Evolutionary conservation across 2,329 filamentous ascomycete species (phyloP).

Genomic region (Fusarium austroafricanum): DNA sequence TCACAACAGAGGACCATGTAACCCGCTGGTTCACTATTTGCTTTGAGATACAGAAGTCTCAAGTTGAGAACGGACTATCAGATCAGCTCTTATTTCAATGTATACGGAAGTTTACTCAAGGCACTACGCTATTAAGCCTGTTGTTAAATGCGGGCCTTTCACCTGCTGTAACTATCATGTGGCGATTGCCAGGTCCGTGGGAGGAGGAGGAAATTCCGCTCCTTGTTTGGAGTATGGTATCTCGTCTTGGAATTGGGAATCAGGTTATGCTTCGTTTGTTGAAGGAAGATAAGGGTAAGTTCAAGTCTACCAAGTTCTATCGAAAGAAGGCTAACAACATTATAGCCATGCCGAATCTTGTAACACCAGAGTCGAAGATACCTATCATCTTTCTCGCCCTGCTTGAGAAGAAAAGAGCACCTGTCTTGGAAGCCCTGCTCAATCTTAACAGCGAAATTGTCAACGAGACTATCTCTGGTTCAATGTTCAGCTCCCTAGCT

Average conservation of each 20-base stretch:
- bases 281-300: neutral
- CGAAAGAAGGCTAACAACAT: rapidly evolving
- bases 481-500: slow-evolving; percentile 18
- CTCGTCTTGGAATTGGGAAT: neutral
- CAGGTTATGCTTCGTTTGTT: slow-evolving; percentile 1
- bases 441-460: neutral
- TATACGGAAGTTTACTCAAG: slow-evolving; percentile 7
- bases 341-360: neutral
- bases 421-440: slow-evolving; percentile 2
- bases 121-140: neutral
- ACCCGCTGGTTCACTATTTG: neutral
- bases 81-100: slow-evolving; percentile 14
- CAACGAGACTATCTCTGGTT: slow-evolving; percentile 16
- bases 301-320: rapidly evolving
- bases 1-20: neutral
- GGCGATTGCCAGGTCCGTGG: neutral
- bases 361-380: neutral
- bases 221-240: slow-evolving; percentile 13
- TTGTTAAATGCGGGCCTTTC: neutral
- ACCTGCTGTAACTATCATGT: neutral
- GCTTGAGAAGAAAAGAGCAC: slow-evolving; percentile 2
- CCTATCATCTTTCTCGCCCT: slow-evolving; percentile 13
- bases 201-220: neutral
- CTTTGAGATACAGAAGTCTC: neutral
- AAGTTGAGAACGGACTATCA: neutral